phyloP scores from a whole-genome alignment of 495 filamentous ascomycete species.

The Penicillium bialowiezense region DNA sequence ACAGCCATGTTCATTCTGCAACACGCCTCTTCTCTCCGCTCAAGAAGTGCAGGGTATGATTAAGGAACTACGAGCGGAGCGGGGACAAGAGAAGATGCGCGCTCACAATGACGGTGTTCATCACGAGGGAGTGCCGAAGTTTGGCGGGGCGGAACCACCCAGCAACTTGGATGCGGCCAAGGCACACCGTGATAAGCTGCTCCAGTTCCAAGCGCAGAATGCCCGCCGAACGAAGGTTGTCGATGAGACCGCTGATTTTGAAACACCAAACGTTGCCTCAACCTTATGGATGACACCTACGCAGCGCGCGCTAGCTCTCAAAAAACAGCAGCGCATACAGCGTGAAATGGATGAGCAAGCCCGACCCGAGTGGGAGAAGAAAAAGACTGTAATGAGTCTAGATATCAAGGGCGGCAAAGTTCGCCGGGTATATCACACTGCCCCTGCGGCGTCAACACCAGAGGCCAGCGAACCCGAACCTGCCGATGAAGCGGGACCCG shows the following conservation, averaged over 20 bases:
- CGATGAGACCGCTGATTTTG: conserved; percentile 93
- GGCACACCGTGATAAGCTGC: conserved; percentile 78
- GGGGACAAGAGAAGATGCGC: conserved; percentile 80
- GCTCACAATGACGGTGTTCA: conserved; percentile 73
- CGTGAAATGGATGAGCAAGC: conserved; percentile 88
- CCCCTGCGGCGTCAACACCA: conserved; percentile 25
- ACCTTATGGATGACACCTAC: conserved; percentile 87
- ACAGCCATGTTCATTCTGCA: conserved; percentile 93
- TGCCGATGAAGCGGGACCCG: conserved; percentile 32
- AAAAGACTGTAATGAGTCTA: conserved; percentile 80
- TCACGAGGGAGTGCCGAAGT: conserved; percentile 38
- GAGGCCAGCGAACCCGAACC: conserved; percentile 36
- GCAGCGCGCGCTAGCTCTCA: conserved; percentile 82
- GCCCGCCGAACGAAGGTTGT: conserved; percentile 82
- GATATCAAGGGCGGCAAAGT: conserved; percentile 78
- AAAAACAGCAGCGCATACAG: conserved; percentile 84
- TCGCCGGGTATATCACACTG: conserved; percentile 64
- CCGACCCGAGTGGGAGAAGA: conserved; percentile 90
- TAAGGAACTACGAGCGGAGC: conserved; percentile 76
- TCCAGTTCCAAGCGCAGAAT: conserved; percentile 85
- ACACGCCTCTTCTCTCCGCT: conserved; percentile 63
- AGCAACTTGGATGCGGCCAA: conserved; percentile 44
- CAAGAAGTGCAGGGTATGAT: conserved; percentile 82
- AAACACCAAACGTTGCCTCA: conserved; percentile 62
- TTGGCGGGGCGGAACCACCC: conserved; percentile 42